Base-by-base conservation (phyloP, 2,329 filamentous ascomycete genomes). In the Pseudogymnoascus destructans region DNA sequence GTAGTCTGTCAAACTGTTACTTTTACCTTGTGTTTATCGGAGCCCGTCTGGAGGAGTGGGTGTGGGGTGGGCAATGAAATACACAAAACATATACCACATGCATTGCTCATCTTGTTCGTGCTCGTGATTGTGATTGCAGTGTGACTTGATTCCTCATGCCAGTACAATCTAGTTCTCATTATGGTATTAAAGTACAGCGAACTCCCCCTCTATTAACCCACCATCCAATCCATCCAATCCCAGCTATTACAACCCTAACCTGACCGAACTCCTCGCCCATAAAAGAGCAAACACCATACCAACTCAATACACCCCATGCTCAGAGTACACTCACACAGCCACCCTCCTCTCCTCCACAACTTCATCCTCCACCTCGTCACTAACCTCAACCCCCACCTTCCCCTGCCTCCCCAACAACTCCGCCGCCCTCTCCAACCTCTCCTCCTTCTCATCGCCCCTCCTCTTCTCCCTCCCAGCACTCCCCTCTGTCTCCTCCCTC, bases 401-500 rank as follows among this genome's bases (percentile, higher is more conserved):
- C 15, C 13, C 27, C 40, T 17, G 23, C 35, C 15, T 38, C 27
- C 65, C 64, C 36, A 76, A 66, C 56, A 77, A 63, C 58, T 66
- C 68, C 27, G 71, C 69, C 1, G 75, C 75, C 27, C 74, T 67
- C 38, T 68, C 65, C 25, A 77, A 61, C 56, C 75, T 69, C 38
- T 17, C 17, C 3, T 38, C 36, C 36, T 38, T 38, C 15, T 38
- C 35, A 8, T 8, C n/a, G 6, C 35, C 35, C 35, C 35, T 36
- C 35, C n/a, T 36, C 35, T 17, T 36, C 35, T 36, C 72, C 72
- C 55, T 72, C 68, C 52, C 63, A 66, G 49, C 74, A 62, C 2
- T 67, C 65, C 65, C 38, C 60, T 63, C 8, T 33, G 58, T 40
- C 64, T 69, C 25, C 67, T 65, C 23, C 64, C 64, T 9, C 60